Evolutionary conservation across 2,329 filamentous ascomycete species (phyloP), one percentile per base, ranked within the genome.

Genomic region (Talaromyces sp.): DNA sequence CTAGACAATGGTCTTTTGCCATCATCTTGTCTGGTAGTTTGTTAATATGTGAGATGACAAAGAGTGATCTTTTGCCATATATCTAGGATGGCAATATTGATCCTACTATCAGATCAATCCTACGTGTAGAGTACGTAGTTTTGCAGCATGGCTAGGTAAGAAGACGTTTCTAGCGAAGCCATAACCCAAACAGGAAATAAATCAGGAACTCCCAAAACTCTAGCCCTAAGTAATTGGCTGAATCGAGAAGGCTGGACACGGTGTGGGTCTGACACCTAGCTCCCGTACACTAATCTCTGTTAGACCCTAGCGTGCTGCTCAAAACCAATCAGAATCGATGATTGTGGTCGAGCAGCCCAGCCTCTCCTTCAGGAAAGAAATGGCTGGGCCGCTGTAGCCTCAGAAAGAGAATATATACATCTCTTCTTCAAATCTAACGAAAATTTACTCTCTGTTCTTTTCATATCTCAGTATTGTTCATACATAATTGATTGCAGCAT

Each of bases 231-330:
- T 59, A 24, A 59, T 59, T 59, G 56, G 56, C 3, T 3, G 27
- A 22, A 24, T 52, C 31, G 56, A 31, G 57, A 65, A 52, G 63
- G 63, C 63, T 65, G 65, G 63, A 64, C 47, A 33, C 57, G 39
- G 39, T 31, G 58, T 43, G 54, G 43, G 43, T 64, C 54, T 11
- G 24, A 47, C 47, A 50, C 13, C 52, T 56, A 37, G 41, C 43
- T 43, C 45, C 63, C n/a, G 37, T 10, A 7, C 27, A 39, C 41
- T 65, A 57, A 33, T 13, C 60, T 31, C 8, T 27, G 39, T 56
- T 14, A 2, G 19, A 0, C 0, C 1, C 19, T 56, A 56, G 31
- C 24, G 10, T 2, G 1, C 9, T 1, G 3, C 1, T 16, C 0
- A 16, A 3, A 39, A 1, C 52, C 52, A 56, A 56, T 56, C 10